These are phyloP conservation scores for Trichoderma aggressivum DNA, from an alignment of 2,329 filamentous ascomycete genomes.

Conservation along the genomic window DNA sequence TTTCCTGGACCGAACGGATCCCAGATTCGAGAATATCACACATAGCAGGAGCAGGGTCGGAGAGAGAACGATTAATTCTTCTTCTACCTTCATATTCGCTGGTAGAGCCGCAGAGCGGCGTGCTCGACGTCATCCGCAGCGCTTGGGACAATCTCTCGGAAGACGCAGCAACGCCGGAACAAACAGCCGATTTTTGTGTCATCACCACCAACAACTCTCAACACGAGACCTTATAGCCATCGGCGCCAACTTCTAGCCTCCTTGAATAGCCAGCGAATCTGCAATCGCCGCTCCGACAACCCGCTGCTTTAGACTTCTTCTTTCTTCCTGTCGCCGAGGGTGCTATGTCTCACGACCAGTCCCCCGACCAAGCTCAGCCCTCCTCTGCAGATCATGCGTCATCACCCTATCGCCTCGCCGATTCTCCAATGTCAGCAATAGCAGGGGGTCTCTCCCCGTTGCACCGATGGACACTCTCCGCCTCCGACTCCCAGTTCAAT, in stretches of 20 bases:
- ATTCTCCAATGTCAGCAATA: slow-evolving; percentile 33
- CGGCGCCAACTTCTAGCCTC: not conserved
- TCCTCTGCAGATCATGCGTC: slow-evolving; percentile 37
- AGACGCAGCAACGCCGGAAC: not conserved
- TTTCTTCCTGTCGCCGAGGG: not conserved
- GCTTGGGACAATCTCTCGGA: not conserved
- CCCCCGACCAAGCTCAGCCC: slow-evolving; percentile 34
- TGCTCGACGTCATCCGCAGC: slow-evolving; percentile 6
- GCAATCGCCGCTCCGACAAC: not conserved
- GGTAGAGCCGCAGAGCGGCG: slow-evolving; percentile 2
- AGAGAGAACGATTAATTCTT: not conserved
- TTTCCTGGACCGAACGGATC: slow-evolving; percentile 25
- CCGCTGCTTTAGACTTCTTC: not conserved
- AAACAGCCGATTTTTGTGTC: not conserved
- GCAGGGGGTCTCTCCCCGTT: slow-evolving; percentile 39
- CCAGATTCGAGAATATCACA: slow-evolving; percentile 8
- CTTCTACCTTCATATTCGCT: not conserved
- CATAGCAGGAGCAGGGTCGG: not conserved
- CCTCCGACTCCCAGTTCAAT: slow-evolving; percentile 67
- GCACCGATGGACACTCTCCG: slow-evolving; percentile 54
- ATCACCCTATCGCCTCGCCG: slow-evolving; percentile 34
- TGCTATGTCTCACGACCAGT: slow-evolving; percentile 51
- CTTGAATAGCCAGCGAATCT: not conserved
- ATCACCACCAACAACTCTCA: not conserved
- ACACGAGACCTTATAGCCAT: not conserved